Conservation (phyloP, 2,329 filamentous ascomycete species). For the Hypoxylon sp. region DNA sequence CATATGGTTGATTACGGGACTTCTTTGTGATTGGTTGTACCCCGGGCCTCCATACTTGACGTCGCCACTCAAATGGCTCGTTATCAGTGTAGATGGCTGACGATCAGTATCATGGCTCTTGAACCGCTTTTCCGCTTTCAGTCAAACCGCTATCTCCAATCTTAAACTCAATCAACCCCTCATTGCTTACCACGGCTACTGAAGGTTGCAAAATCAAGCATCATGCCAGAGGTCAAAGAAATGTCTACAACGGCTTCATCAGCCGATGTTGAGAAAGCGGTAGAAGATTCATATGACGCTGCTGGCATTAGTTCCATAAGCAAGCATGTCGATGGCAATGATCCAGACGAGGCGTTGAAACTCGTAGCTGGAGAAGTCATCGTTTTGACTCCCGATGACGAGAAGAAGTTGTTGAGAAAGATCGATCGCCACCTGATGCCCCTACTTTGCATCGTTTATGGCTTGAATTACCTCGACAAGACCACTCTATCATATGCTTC, state of each 20-base stretch:
- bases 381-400: slow-evolving; percentile 57
- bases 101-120: slow-evolving; percentile 35
- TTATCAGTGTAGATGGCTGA: slow-evolving; percentile 32
- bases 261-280: slow-evolving; percentile 42
- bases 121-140: slow-evolving; percentile 11
- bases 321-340: slow-evolving; percentile 57
- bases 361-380: slow-evolving; percentile 57
- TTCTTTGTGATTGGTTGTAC: slow-evolving; percentile 30
- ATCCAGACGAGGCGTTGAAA: slow-evolving; percentile 62
- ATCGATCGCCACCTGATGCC: slow-evolving; percentile 64
- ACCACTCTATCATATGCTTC: slow-evolving; percentile 64
- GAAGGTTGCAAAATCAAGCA: not conserved
- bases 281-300: slow-evolving; percentile 24
- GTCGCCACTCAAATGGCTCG: slow-evolving; percentile 28
- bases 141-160: slow-evolving; percentile 26
- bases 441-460: slow-evolving; percentile 70
- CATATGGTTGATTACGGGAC: slow-evolving; percentile 6
- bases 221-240: slow-evolving; percentile 38
- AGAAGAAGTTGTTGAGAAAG: slow-evolving; percentile 60
- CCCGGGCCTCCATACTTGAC: slow-evolving; percentile 15
- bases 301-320: slow-evolving; percentile 33
- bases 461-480: slow-evolving; percentile 69
- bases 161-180: slow-evolving; percentile 15
- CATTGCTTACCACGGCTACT: slow-evolving; percentile 1
- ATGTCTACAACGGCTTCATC: slow-evolving; percentile 15